These are phyloP conservation scores for Hypoxylon lienhwacheense DNA, from an alignment of 495 filamentous ascomycete genomes.

Conservation along the genomic window DNA sequence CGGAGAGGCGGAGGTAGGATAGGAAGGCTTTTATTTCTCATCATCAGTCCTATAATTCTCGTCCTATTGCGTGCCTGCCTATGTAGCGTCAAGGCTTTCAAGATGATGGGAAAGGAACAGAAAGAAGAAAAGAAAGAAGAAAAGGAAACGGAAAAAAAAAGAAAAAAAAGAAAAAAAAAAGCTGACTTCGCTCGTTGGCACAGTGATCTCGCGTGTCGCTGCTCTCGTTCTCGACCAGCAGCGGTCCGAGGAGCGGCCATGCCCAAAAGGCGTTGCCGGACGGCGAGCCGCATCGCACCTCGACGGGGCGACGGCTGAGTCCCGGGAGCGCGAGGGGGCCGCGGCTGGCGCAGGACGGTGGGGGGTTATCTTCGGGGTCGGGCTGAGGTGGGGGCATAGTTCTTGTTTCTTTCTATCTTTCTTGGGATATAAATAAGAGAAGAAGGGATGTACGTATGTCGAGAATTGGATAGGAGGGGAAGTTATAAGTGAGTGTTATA, in stretches of 20 bases:
- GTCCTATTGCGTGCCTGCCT: too few species aligned
- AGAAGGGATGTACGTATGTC: too few species aligned
- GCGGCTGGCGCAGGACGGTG: slow-evolving; percentile 17
- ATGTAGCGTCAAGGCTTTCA: too few species aligned
- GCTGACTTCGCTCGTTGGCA: slow-evolving; percentile 73
- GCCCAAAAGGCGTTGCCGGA: slow-evolving; percentile 57
- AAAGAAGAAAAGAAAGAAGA: background rate
- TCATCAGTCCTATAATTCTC: background rate
- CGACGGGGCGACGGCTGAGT: slow-evolving; percentile 26
- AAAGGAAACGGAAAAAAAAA: background rate
- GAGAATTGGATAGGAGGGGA: too few species aligned
- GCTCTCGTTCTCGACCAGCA: slow-evolving; percentile 85
- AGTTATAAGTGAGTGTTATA: too few species aligned
- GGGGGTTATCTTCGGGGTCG: slow-evolving; percentile 26
- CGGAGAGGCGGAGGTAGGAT: slow-evolving; percentile 86
- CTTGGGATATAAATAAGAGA: too few species aligned
- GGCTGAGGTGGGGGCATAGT: slow-evolving; percentile 18
- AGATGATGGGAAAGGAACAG: background rate
- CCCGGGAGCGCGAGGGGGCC: slow-evolving; percentile 16
- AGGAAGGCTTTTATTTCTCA: slow-evolving; percentile 85
- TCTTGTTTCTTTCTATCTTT: background rate
- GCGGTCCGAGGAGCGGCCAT: slow-evolving; percentile 70
- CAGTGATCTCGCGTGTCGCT: slow-evolving; percentile 88
- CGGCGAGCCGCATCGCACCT: slow-evolving; percentile 38
- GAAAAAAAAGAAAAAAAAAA: background rate